Conservation (phyloP, 208 protist species). For the Naegleria gruberi region DNA sequence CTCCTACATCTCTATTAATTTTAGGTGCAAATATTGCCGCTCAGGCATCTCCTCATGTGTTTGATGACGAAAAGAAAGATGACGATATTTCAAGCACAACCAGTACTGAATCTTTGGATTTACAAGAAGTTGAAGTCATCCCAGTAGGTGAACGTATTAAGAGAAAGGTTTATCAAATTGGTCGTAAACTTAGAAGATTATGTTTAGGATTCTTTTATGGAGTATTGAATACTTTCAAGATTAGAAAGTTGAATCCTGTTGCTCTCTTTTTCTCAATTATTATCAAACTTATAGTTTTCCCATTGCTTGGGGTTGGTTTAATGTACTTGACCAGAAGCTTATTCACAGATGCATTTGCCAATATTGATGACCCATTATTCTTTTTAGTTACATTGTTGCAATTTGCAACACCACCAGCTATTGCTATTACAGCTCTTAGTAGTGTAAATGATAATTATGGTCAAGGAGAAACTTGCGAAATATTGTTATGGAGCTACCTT, state of each 20-base stretch:
- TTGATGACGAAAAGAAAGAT: background rate
- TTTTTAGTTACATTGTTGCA: background rate
- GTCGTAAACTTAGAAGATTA: background rate
- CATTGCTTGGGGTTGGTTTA: background rate
- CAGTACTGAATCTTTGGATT: too few species aligned
- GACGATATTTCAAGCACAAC: background rate
- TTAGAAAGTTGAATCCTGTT: background rate
- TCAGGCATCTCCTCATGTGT: background rate
- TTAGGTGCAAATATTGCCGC: background rate
- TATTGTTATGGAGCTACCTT: background rate
- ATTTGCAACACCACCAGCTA: background rate
- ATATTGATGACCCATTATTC: background rate
- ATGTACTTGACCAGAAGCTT: background rate
- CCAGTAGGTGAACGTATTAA: too few species aligned
- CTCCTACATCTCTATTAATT: background rate
- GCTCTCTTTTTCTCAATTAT: background rate
- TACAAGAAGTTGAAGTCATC: too few species aligned
- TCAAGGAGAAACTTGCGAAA: background rate
- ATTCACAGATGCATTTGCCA: background rate
- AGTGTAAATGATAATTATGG: background rate
- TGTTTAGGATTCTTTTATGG: background rate
- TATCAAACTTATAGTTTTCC: background rate
- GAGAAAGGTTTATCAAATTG: background rate
- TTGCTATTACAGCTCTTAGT: background rate
- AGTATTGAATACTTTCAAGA: background rate